A percentile compares a stretch with the other conserved stretches of the same genome.
These are phyloP conservation scores for Blastobotrys capitulatus DNA, from an alignment of 1,139 yeast species.

Conservation along the genomic window DNA sequence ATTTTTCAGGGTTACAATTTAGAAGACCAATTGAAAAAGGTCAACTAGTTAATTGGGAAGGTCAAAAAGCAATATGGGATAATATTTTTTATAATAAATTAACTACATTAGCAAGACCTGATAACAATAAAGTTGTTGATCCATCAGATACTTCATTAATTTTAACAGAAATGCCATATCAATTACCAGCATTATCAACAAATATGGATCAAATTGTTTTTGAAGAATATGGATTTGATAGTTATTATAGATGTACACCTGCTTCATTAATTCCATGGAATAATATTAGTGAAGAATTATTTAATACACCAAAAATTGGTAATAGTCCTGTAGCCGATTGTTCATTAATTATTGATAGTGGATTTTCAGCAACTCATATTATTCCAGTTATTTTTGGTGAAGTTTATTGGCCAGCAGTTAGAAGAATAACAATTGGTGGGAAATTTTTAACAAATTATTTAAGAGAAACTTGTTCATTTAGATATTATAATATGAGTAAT, in stretches of 20 bases:
- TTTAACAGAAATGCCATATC: slow-evolving; percentile 74
- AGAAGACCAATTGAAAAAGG: slow-evolving; percentile 83
- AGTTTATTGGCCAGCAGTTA: slow-evolving; percentile 72
- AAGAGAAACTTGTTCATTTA: slow-evolving; percentile 77
- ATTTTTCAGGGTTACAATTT: slow-evolving; percentile 68
- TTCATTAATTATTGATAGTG: slow-evolving; percentile 78
- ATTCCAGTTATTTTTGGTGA: slow-evolving; percentile 78
- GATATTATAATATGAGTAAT: slow-evolving; percentile 91
- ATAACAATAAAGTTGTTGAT: slow-evolving; percentile 28
- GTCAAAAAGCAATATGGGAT: slow-evolving; percentile 93
- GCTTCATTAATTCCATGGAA: slow-evolving; percentile 73
- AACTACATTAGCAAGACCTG: slow-evolving; percentile 24
- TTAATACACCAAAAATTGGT: slow-evolving; percentile 10
- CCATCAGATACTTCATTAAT: slow-evolving; percentile 48
- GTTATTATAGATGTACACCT: slow-evolving; percentile 58
- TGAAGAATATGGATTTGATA: slow-evolving; percentile 83
- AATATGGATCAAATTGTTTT: slow-evolving; percentile 89
- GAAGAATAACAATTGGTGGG: slow-evolving; percentile 79
- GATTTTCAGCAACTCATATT: slow-evolving; percentile 83
- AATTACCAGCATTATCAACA: slow-evolving; percentile 74
- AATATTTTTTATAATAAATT: slow-evolving; percentile 48
- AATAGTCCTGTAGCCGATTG: slow-evolving; percentile 46
- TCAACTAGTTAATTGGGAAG: slow-evolving; percentile 86
- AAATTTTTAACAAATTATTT: slow-evolving; percentile 74
- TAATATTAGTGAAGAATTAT: slow-evolving; percentile 17